A percentile compares a stretch with the other conserved stretches of the same genome.
phyloP scores from a whole-genome alignment of 192 early-diverging fungal species.

The Thamnidium elegans region DNA sequence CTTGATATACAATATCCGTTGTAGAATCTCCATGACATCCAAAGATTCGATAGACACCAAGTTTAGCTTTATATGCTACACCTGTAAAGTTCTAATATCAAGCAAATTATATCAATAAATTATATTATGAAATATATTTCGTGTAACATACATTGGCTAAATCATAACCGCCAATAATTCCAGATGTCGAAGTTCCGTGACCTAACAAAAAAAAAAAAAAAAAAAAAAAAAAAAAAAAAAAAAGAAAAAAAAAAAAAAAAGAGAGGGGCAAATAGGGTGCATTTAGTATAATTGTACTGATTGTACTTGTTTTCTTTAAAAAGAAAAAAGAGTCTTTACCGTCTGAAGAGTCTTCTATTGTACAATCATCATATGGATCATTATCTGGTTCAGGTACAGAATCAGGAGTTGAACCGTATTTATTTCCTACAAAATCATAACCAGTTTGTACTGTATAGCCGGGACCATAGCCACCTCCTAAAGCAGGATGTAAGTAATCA shows the following conservation, averaged over 20 bases:
- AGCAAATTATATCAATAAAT: not conserved
- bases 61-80: constrained; percentile 61
- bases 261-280: no score
- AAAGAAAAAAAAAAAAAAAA: not conserved
- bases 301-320: not conserved
- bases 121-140: no score
- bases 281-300: not conserved
- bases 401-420: constrained; percentile 27
- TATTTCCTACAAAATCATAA: constrained; percentile 63
- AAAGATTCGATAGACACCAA: constrained; percentile 79
- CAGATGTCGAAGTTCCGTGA: constrained; percentile 69
- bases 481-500: constrained; percentile 62
- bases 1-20: constrained; percentile 72
- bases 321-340: not conserved
- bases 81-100: constrained; percentile 53
- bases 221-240: not conserved
- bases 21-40: constrained; percentile 65
- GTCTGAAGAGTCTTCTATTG: constrained; percentile 13
- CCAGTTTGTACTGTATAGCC: constrained; percentile 58
- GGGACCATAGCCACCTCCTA: constrained; percentile 64
- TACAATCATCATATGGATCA: constrained; percentile 56
- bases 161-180: constrained; percentile 54
- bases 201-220: constrained; percentile 30
- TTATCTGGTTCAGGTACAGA: constrained; percentile 24
- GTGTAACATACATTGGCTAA: no score